These are phyloP conservation scores for Chaetomiaceae sp. DNA, from an alignment of 2,329 filamentous ascomycete species.

Conservation along the genomic window DNA sequence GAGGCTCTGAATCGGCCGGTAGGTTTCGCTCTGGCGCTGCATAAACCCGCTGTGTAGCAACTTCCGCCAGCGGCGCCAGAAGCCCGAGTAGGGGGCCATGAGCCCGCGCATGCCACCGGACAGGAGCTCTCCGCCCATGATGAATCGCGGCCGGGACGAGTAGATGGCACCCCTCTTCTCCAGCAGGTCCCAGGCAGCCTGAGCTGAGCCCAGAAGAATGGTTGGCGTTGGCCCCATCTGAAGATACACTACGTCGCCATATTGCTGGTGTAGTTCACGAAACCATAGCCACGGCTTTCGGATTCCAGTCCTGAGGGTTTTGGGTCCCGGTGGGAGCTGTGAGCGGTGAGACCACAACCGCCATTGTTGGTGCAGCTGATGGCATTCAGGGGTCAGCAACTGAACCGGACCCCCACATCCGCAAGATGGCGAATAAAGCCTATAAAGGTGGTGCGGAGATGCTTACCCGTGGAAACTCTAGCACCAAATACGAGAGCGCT, in stretches of 20 bases:
- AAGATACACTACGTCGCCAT: constrained; percentile 41
- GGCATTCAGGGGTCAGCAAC: background rate
- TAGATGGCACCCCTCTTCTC: constrained; percentile 42
- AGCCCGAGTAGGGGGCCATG: constrained; percentile 40
- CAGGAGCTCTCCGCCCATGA: constrained; percentile 42
- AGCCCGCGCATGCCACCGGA: constrained; percentile 40
- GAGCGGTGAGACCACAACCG: constrained; percentile 37
- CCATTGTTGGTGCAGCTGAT: constrained; percentile 37
- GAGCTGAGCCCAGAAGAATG: constrained; percentile 40
- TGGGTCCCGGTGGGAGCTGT: constrained; percentile 38
- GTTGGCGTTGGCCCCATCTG: constrained; percentile 41
- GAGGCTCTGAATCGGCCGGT: constrained; percentile 39
- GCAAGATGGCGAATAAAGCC: no score
- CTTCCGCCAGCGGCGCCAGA: constrained; percentile 42
- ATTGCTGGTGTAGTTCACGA: constrained; percentile 34
- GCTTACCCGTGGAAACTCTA: constrained; percentile 30
- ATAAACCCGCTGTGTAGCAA: constrained; percentile 42
- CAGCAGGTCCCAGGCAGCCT: constrained; percentile 41
- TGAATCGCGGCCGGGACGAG: constrained; percentile 43
- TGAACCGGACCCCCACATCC: no score
- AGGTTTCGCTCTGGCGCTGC: constrained; percentile 40
- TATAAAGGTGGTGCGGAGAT: background rate
- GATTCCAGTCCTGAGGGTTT: constrained; percentile 35
- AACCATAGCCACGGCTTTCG: constrained; percentile 43
- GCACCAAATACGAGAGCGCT: constrained; percentile 25